Evolutionary conservation across 2,329 filamentous ascomycete genomes (phyloP), one percentile per base, ranked within the genome.

Genomic region (Macroventuria anomochaeta): DNA sequence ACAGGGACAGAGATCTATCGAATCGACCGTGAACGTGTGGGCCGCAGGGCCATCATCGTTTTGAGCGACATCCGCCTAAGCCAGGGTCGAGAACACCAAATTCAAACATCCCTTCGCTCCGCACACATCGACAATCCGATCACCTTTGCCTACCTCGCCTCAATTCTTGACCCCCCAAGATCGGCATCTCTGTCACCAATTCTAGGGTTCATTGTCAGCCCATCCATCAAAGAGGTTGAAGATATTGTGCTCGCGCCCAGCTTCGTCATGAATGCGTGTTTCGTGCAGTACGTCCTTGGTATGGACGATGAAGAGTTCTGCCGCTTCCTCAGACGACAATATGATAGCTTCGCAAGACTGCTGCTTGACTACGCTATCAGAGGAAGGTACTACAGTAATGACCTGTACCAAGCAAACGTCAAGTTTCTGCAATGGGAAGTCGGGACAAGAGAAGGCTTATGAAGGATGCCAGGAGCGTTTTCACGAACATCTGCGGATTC

Each of bases 361-460:
- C 29, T 67, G 20, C 46, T 65, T 6, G 63, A 66, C 29, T 63
- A 66, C 18, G 60, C 64, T 6, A 65, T 67, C 13, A 50, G 57
- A 17, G 61, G 62, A 3, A 38, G 43, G 2, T 60, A 59, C 20
- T 57, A 66, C 17, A 21, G 57, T 6, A 34, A 65, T n/a, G 46
- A 61, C 1, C 32, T 63, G n/a, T 61, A 61, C 31, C 37, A 55
- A 18, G 46, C 59, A 7, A 67, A 67, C 23, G 46, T 65, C 18
- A 50, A 57, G n/a, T 67, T 67, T 38, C 36, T 66, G 18, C 50
- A 51, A 15, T 67, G 64, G 64, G 64, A 67, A 23, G 42, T 62
- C 2, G 42, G 53, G 12, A 57, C 61, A 28, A 57, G 63, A 25
- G 64, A 67, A 25, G 63, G 61, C 31, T 26, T 67, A 10, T 67